Evolutionary conservation across 495 filamentous ascomycete species (phyloP).

Genomic region (Bathelium albidoporum): DNA sequence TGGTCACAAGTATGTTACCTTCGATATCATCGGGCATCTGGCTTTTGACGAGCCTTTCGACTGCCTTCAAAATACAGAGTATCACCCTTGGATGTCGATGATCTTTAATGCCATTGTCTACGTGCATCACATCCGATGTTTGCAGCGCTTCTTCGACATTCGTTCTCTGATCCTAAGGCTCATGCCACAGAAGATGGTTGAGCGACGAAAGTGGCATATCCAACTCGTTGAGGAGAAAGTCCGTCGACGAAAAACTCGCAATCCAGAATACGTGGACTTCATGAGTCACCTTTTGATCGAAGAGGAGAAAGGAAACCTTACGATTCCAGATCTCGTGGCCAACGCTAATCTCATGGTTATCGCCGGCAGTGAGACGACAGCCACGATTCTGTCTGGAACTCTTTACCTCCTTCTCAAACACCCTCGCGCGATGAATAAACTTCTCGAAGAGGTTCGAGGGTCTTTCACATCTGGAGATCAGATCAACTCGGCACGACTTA

Average conservation of each 20-base stretch:
- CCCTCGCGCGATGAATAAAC: slow-evolving; percentile 28
- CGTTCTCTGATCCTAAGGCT: slow-evolving; percentile 19
- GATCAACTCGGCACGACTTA: slow-evolving; percentile 8
- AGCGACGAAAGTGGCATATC: slow-evolving; percentile 26
- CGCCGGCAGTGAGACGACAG: slow-evolving; percentile 51
- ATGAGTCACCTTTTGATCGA: slow-evolving; percentile 29
- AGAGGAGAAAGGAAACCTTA: slow-evolving; percentile 23
- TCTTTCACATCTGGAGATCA: slow-evolving; percentile 27
- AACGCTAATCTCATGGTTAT: slow-evolving; percentile 33
- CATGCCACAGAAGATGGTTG: slow-evolving; percentile 19
- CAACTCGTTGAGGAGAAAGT: slow-evolving; percentile 36
- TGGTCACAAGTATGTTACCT: slow-evolving; percentile 25
- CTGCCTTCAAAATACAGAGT: slow-evolving; percentile 35
- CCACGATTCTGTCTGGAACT: slow-evolving; percentile 38
- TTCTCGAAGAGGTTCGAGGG: slow-evolving; percentile 40
- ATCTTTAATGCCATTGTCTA: slow-evolving; percentile 32
- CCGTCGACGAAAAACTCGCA: slow-evolving; percentile 29
- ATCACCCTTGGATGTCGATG: slow-evolving; percentile 37
- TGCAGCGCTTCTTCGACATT: not conserved
- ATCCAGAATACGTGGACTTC: slow-evolving; percentile 24
- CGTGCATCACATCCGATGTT: slow-evolving; percentile 13
- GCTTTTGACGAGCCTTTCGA: slow-evolving; percentile 44
- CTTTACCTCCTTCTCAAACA: slow-evolving; percentile 42
- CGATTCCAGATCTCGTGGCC: slow-evolving; percentile 32
- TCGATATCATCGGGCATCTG: slow-evolving; percentile 52